Percentiles rank a stretch among this genome's conserved stretches.
Evolutionary conservation across 176 grass and related monocot species (phyloP).

Genomic region (Dendrocalamus sinicus): DNA sequence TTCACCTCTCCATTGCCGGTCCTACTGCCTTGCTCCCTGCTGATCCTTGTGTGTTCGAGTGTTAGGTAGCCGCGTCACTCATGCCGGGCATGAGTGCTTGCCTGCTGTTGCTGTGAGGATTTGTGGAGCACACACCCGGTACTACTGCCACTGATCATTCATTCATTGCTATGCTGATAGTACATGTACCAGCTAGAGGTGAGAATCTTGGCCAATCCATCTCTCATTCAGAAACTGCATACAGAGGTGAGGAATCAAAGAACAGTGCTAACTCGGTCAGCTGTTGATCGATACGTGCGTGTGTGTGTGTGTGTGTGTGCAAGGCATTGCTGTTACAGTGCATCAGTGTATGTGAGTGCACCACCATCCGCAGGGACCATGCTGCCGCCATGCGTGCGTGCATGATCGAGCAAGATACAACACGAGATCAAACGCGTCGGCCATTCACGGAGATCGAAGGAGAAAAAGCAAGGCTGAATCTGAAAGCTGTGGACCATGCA

Average conservation of each 20-base stretch:
- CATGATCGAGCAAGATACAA: neutral
- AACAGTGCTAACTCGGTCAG: neutral
- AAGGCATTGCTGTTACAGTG: neutral
- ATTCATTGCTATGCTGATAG: neutral
- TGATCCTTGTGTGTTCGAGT: neutral
- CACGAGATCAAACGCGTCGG: neutral
- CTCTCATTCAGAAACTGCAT: neutral
- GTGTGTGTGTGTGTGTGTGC: neutral
- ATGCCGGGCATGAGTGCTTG: neutral
- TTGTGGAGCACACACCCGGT: neutral
- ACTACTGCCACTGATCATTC: neutral
- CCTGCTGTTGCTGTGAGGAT: neutral
- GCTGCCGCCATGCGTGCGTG: constrained; percentile 17
- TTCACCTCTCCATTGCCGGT: too few species aligned
- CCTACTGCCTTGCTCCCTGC: neutral
- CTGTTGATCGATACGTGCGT: neutral
- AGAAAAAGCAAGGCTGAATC: neutral
- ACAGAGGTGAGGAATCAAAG: neutral
- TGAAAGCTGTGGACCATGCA: neutral
- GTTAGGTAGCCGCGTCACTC: constrained; percentile 2
- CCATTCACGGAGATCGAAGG: neutral
- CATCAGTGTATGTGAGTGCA: neutral
- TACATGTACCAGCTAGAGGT: neutral
- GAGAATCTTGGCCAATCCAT: neutral
- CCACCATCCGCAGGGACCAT: constrained; percentile 10